phyloP scores from a whole-genome alignment of 768 basidiomycete species.

The Pulveroboletus ravenelii region DNA sequence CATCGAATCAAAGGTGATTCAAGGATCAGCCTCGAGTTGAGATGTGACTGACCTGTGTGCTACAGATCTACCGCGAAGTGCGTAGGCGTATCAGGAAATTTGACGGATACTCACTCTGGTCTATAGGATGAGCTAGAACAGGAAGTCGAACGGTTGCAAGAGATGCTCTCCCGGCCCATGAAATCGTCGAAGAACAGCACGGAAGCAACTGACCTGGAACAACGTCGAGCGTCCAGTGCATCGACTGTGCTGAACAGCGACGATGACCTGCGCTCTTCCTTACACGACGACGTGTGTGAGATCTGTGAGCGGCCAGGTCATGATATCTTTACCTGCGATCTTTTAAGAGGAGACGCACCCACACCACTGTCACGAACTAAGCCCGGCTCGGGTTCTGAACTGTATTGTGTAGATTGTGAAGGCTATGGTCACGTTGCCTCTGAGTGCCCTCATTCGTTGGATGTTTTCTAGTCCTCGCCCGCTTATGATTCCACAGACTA shows the following conservation, averaged over 20 bases:
- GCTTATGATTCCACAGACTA: not conserved
- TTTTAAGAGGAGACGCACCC: constrained; percentile 55
- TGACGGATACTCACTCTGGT: constrained; percentile 11
- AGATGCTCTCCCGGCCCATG: constrained; percentile 57
- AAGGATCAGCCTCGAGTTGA: not conserved
- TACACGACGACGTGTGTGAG: constrained; percentile 63
- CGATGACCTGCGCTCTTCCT: constrained; percentile 18
- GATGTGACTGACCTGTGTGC: constrained; percentile 4
- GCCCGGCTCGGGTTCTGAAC: constrained; percentile 26
- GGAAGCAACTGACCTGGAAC: constrained; percentile 35
- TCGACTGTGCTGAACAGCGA: constrained; percentile 24
- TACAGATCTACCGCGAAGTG: constrained; percentile 81
- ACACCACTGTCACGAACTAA: constrained; percentile 20
- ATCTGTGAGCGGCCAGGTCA: constrained; percentile 84
- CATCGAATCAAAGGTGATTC: constrained; percentile 83
- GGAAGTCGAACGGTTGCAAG: constrained; percentile 73
- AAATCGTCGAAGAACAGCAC: constrained; percentile 48
- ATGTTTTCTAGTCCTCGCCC: constrained; percentile 63
- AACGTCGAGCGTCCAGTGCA: constrained; percentile 17
- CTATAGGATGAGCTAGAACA: constrained; percentile 79
- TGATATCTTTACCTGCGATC: constrained; percentile 80
- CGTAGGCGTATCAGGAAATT: constrained; percentile 7
- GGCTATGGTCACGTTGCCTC: constrained; percentile 68
- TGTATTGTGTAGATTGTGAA: constrained; percentile 84
- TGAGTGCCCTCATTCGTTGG: constrained; percentile 80